Evolutionary conservation across 176 grass and related monocot genomes (phyloP), one percentile per base, ranked within the genome.

Genomic region (Oryza officinalis): DNA sequence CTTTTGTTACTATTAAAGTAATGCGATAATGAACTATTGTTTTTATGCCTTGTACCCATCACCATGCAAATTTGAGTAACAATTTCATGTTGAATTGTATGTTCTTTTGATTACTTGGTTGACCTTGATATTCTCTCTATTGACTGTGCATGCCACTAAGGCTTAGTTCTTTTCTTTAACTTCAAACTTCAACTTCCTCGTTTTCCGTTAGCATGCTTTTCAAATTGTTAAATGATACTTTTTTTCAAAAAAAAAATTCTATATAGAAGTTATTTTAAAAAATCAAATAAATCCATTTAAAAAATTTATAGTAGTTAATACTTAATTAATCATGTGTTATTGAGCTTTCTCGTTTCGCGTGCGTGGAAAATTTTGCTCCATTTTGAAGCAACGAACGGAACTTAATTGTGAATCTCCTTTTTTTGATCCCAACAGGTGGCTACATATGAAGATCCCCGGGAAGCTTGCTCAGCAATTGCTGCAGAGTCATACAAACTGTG

Each of bases 391-490:
- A n/a, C n/a, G n/a, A n/a, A n/a, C n/a, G n/a, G n/a, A n/a, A n/a
- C n/a, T n/a, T n/a, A 46, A 74, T 66, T 4, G 38, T 72, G 26
- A 78, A 43, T 9, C 65, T 79, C 18, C 50, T 63, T 75, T 45
- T 45, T 52, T 78, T 80, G 7, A 20, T 96, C 75, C 17, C 41
- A 82, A 65, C 81, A 99, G 96, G 93, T 99, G 40, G 90, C 89
- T 59, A 80, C 46, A 50, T 88, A 87, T 90, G 74, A 82, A 82
- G 96, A 99, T 87, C 96, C 96, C 57, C 78, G 76, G 83, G 93
- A 96, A 65, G 96, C 96, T 59, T 99, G 93, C 38, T 84, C 96
- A 85, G 96, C 91, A 90, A 96, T 99, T 5, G 93, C 84, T 79
- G 83, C 91, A 59, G 89, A 96, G 78, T 99, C 96, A 11, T 96